Conservation (phyloP, 495 filamentous ascomycete species). For the Clohesyomyces aquaticus region DNA sequence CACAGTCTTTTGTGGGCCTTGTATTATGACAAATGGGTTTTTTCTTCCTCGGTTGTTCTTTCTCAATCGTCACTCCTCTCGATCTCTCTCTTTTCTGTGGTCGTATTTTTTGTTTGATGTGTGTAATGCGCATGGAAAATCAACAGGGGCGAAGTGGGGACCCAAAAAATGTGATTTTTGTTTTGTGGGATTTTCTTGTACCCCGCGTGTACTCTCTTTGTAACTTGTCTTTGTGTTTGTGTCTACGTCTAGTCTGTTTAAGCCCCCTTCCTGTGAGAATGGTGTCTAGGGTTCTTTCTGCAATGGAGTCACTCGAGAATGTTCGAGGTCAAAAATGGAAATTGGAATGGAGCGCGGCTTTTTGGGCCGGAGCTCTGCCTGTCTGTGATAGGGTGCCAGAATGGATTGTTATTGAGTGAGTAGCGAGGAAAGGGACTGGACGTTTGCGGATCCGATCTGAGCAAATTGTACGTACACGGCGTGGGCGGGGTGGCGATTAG, state of each 20-base stretch:
- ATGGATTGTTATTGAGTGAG: not conserved
- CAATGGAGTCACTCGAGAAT: not conserved
- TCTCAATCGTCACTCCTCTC: conserved; percentile 7
- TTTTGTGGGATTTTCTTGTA: conserved; percentile 4
- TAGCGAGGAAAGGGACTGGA: too few species aligned
- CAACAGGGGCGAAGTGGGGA: conserved; percentile 6
- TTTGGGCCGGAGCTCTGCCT: too few species aligned
- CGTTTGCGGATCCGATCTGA: not conserved
- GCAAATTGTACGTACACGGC: not conserved
- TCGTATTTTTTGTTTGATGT: too few species aligned
- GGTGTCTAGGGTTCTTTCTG: not conserved
- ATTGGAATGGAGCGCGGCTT: too few species aligned
- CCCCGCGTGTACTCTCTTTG: too few species aligned
- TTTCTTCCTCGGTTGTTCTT: conserved; percentile 4
- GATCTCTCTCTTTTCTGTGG: conserved; percentile 9
- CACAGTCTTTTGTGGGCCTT: conserved; percentile 16
- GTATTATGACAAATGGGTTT: conserved; percentile 38
- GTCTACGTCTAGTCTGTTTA: too few species aligned
- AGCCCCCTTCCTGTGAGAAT: too few species aligned
- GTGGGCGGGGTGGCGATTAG: not conserved
- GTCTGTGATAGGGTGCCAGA: too few species aligned
- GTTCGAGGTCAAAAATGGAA: too few species aligned
- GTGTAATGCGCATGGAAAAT: not conserved
- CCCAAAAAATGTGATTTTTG: conserved; percentile 22
- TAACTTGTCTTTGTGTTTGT: not conserved